phyloP scores from a whole-genome alignment of 352 stramenopile species.

The Phytophthora fragariaefolia region DNA sequence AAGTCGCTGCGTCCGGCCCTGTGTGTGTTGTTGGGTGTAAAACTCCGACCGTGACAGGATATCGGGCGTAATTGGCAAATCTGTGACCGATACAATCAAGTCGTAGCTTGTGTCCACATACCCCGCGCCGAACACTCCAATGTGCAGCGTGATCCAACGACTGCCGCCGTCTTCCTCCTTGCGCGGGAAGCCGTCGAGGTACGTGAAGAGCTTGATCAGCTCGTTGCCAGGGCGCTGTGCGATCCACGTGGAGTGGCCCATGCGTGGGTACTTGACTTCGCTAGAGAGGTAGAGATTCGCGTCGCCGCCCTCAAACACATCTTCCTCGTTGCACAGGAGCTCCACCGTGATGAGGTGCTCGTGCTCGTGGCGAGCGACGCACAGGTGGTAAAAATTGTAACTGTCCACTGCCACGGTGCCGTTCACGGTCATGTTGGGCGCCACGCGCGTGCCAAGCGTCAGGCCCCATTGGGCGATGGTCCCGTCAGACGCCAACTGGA shows the following conservation, averaged over 20 bases:
- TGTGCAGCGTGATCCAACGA: constrained; percentile 73
- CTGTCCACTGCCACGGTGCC: constrained; percentile 53
- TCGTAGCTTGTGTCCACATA: constrained; percentile 45
- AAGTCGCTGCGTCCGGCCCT: constrained; percentile 24
- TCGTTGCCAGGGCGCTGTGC: constrained; percentile 63
- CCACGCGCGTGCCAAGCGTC: constrained; percentile 57
- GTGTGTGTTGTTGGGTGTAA: constrained; percentile 58
- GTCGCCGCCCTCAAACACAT: constrained; percentile 38
- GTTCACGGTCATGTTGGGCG: constrained; percentile 73
- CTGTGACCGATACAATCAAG: constrained; percentile 62
- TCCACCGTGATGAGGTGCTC: constrained; percentile 80
- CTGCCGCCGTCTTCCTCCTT: constrained; percentile 44
- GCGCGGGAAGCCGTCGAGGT: constrained; percentile 80
- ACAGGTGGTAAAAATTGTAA: constrained; percentile 81
- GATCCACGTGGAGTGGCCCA: constrained; percentile 78
- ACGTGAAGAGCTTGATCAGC: constrained; percentile 72
- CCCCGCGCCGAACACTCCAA: constrained; percentile 64
- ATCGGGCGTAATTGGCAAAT: constrained; percentile 62
- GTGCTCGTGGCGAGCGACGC: constrained; percentile 76
- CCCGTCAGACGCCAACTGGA: constrained; percentile 73
- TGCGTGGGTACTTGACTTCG: constrained; percentile 65
- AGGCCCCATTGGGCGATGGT: constrained; percentile 58
- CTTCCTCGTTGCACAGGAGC: constrained; percentile 41
- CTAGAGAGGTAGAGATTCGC: constrained; percentile 80
- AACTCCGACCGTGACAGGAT: constrained; percentile 55